These are phyloP conservation scores for Lipomyces orientalis DNA, from an alignment of 805 yeast species.

Conservation along the genomic window DNA sequence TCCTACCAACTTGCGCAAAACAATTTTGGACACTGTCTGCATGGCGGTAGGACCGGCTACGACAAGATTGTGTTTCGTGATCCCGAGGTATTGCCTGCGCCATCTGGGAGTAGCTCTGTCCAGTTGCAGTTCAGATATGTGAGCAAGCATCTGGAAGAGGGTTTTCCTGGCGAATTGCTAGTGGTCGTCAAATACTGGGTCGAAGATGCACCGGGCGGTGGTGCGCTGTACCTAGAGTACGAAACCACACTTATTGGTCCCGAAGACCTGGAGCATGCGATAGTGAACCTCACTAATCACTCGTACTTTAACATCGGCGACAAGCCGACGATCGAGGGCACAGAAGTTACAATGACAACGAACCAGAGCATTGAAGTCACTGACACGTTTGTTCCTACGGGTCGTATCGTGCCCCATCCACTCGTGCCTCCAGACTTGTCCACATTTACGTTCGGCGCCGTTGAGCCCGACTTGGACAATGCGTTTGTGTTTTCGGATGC, in stretches of 20 bases:
- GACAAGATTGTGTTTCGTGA: constrained; percentile 59
- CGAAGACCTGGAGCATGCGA: constrained; percentile 51
- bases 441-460: constrained; percentile 43
- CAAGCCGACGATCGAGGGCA: constrained; percentile 46
- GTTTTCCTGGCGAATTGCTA: constrained; percentile 65
- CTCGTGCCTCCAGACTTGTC: constrained; percentile 37
- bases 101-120: constrained; percentile 44
- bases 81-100: constrained; percentile 52
- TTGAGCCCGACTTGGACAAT: constrained; percentile 53
- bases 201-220: constrained; percentile 43
- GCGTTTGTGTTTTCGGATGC: constrained; percentile 51
- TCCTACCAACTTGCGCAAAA: constrained; percentile 52
- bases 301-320: constrained; percentile 58
- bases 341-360: constrained; percentile 50
- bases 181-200: constrained; percentile 56
- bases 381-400: constrained; percentile 54
- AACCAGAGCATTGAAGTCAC: constrained; percentile 54
- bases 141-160: constrained; percentile 58
- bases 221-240: constrained; percentile 57
- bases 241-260: constrained; percentile 49
- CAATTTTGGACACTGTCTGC: constrained; percentile 54
- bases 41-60: constrained; percentile 61
- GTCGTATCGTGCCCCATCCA: constrained; percentile 47
- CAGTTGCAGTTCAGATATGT: constrained; percentile 49
- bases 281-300: constrained; percentile 66